Evolutionary conservation across 2,329 filamentous ascomycete species (phyloP), one percentile per base, ranked within the genome.

Genomic region (Fusarium sarcochroum): DNA sequence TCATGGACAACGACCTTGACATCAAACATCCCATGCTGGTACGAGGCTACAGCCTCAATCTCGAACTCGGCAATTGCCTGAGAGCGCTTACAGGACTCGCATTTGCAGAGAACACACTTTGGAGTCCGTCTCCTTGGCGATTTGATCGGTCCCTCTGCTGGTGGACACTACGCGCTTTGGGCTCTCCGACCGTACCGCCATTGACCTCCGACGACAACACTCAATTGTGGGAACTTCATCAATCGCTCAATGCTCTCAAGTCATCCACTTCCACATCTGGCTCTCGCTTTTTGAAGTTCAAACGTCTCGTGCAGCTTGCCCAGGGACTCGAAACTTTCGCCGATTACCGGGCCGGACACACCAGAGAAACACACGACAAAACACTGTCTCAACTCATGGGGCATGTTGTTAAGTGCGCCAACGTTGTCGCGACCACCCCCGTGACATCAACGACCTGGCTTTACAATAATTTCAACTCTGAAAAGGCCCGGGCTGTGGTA

Each of bases 101-200:
- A 0, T 50, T 58, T 1, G 18, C 18, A 4, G 9, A 63, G 1
- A 17, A 7, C 1, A 20, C 14, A 1, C 4, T 17, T 3, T 58
- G 7, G 42, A 40, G 49, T 0, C 9, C 37, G 7, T 37, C 47
- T 1, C 41, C 46, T 1, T 65, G 62, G 62, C 15, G 14, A 1
- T 13, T 42, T 11, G 20, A 35, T 7, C 6, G 6, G 2, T 65
- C 59, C 0, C 9, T 65, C 0, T 65, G 62, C 9, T 65, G 62
- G 59, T 65, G 53, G 59, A 59, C 59, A 2, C 27, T 65, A 9
- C 53, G 62, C 1, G 47, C 25, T 3, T 4, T 64, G 3, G 62
- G 47, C 1, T 50, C 23, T 1, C 3, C 4, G 1, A 2, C 0
- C 0, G 51, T 48, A 2, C 61, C 58, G 1, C 2, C 11, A 1